Evolutionary conservation across 495 filamentous ascomycete genomes (phyloP).

Genomic region (Entonaema liquescens): DNA sequence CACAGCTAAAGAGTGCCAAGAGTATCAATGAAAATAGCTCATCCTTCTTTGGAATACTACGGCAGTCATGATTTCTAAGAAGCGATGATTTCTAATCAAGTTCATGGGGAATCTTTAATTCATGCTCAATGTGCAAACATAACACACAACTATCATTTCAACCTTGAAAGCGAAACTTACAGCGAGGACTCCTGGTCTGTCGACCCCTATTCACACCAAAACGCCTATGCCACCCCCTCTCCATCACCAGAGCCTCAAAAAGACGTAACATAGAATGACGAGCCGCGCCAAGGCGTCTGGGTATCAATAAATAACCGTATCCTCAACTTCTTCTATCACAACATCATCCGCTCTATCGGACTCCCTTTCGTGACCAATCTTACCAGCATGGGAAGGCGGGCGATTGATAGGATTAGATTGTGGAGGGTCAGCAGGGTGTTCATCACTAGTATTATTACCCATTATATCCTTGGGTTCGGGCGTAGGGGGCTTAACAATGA

Average conservation of each 20-base stretch:
- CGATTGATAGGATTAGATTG: slow-evolving; percentile 46
- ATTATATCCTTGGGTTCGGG: slow-evolving; percentile 46
- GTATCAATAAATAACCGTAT: slow-evolving; percentile 83
- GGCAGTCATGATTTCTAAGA: too few species aligned
- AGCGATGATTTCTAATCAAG: background rate
- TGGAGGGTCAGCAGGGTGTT: slow-evolving; percentile 56
- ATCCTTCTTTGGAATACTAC: background rate
- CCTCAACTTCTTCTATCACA: slow-evolving; percentile 78
- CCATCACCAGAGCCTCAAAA: slow-evolving; percentile 5
- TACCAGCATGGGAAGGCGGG: slow-evolving; percentile 45
- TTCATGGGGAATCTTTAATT: background rate
- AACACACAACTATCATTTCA: slow-evolving; percentile 24
- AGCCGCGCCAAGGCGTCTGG: background rate
- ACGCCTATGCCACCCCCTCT: slow-evolving; percentile 16
- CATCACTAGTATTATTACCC: slow-evolving; percentile 57
- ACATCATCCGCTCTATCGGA: slow-evolving; percentile 75
- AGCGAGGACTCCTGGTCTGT: slow-evolving; percentile 1
- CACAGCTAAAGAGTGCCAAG: slow-evolving; percentile 1
- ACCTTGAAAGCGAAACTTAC: slow-evolving; percentile 36
- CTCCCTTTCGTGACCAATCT: slow-evolving; percentile 52
- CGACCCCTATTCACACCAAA: slow-evolving; percentile 17
- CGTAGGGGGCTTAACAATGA: slow-evolving; percentile 34
- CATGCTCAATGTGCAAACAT: slow-evolving; percentile 1
- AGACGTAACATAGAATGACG: slow-evolving; percentile 8
- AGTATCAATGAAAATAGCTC: background rate